Evolutionary conservation across 2,329 filamentous ascomycete species (phyloP).

Genomic region (Colletotrichum falcatum): DNA sequence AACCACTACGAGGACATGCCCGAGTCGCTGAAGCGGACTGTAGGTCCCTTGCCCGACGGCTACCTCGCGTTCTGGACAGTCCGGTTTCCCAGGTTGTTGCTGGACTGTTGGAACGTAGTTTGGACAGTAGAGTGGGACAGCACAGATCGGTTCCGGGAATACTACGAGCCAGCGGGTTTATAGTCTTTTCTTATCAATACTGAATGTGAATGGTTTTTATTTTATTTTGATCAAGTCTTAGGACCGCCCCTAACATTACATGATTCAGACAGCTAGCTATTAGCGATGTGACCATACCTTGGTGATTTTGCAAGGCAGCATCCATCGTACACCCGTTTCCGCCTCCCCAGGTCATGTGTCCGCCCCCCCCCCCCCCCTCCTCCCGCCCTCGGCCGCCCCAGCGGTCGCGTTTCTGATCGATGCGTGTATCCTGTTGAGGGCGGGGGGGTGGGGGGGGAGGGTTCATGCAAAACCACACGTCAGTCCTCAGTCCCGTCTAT

Average conservation of each 20-base stretch:
- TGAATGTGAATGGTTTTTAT: not conserved
- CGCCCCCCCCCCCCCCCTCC: not conserved
- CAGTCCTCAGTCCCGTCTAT: not conserved
- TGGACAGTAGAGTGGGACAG: slow-evolving; percentile 73
- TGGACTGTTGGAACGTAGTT: slow-evolving; percentile 83
- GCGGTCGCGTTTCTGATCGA: not conserved
- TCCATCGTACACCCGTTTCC: not conserved
- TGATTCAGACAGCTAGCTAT: not conserved
- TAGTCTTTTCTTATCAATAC: slow-evolving; percentile 22
- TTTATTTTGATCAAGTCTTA: not conserved
- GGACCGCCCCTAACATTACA: not conserved
- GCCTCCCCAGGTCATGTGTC: not conserved
- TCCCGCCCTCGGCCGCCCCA: not conserved
- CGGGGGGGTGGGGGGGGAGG: not conserved
- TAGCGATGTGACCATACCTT: not conserved
- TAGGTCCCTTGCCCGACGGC: slow-evolving; percentile 81
- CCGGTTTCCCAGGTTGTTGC: slow-evolving; percentile 81
- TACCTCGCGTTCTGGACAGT: slow-evolving; percentile 88
- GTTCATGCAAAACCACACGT: too few species aligned
- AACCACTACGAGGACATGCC: slow-evolving; percentile 99
- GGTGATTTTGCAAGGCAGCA: not conserved
- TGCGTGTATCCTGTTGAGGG: not conserved
- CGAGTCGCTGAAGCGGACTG: slow-evolving; percentile 75
- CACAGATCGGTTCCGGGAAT: slow-evolving; percentile 77
- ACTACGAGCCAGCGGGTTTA: slow-evolving; percentile 67